Base-by-base conservation (phyloP, 495 filamentous ascomycete species). In the Mytilinidion resinicola region DNA sequence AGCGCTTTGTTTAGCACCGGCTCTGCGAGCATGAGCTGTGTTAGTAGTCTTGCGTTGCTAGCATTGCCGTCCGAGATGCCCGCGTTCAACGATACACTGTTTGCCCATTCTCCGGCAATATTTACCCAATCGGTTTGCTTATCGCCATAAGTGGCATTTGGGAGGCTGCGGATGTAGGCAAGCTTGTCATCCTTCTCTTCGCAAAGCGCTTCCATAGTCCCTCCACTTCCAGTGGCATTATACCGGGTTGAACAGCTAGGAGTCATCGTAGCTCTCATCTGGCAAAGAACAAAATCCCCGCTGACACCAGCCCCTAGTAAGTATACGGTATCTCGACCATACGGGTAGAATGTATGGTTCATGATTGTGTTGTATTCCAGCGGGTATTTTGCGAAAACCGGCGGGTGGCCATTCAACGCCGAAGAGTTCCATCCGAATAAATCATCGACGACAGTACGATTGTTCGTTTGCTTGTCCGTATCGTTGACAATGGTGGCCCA, bases 301-400 rank as follows among this genome's bases (percentile, higher is more conserved):
- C 48, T 34, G 8, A 61, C 66, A 37, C 71, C 68, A 38, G 81
- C 79, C 19, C 79, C 84, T 1, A 91, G 75, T 0, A 90, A 41
- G 63, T 89, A 90, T 0, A 89, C 70, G 0, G 82, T 69, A 53
- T 83, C 75, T 7, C 76, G 66, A 12, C 63, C 65, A 53, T 62
- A 76, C 10, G 61, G 50, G 1, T 61, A 60, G 0, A 9, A 58
- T 0, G 76, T 78, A 53, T 70, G 67, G 64, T 88, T 87, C 56
- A 81, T 67, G 37, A 90, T 75, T 1, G 86, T 86, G 68, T 90
- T 89, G 71, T 77, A 83, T 1, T 77, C 66, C 8, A 68, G 61
- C 0, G 87, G 87, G 11, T 75, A 75, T 61, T 80, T 81, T n/a
- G 78, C 78, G 62, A 90, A 91, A 38, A 85, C 69, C 0, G 87